Conservation (phyloP, 306 rosid genomes). For the Arachis stenosperma region DNA sequence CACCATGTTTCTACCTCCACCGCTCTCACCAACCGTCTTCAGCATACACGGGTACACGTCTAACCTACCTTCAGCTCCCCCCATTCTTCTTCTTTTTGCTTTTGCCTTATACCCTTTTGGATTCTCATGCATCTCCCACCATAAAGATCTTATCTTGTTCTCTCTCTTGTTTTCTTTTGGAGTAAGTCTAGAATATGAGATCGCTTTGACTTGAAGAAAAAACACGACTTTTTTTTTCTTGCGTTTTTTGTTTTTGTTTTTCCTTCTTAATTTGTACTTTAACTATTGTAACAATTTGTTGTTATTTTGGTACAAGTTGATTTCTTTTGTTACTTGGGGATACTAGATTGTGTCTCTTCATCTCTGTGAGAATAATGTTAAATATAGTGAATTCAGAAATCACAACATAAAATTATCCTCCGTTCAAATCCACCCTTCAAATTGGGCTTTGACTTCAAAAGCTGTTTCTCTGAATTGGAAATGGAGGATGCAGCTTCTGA, state of each 20-base stretch:
- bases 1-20: slow-evolving; percentile 28
- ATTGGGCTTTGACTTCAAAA: slow-evolving; percentile 16
- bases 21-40: slow-evolving; percentile 41
- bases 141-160: slow-evolving; percentile 1
- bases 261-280: neutral
- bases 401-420: no score
- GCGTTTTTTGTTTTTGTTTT: neutral
- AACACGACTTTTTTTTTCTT: neutral
- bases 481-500: slow-evolving; percentile 15
- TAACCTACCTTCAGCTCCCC: neutral
- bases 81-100: neutral
- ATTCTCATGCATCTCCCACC: neutral
- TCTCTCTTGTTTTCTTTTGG: neutral
- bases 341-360: neutral
- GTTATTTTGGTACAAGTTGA: neutral
- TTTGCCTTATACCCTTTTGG: slow-evolving; percentile 5
- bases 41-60: slow-evolving; percentile 54
- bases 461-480: slow-evolving; percentile 23
- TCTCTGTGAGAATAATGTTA: neutral
- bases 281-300: neutral
- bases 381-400: no score
- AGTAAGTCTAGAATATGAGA: neutral
- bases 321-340: neutral
- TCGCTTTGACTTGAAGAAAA: neutral
- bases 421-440: neutral